Percentiles rank a stretch among this genome's conserved stretches.
Conservation (phyloP, 306 rosid genomes). For the Cucurbita moschata region DNA sequence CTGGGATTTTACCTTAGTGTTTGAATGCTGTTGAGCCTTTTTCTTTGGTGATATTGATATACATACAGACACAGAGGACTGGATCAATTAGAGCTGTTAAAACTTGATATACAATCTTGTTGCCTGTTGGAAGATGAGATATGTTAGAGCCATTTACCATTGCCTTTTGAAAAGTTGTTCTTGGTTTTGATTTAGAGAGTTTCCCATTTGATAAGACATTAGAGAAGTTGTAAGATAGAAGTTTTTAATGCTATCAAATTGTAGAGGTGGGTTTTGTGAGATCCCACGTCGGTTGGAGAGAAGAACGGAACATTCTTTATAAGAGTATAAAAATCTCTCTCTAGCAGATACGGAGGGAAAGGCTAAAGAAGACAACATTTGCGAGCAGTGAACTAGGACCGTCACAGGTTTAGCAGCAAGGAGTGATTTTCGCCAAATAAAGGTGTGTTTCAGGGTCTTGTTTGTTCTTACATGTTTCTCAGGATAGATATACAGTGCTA, state of each 20-base stretch:
- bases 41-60: background rate
- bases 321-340: too few relatives aligned
- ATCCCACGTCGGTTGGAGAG: too few relatives aligned
- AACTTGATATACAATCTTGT: background rate
- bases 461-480: background rate
- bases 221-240: background rate
- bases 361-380: too few relatives aligned
- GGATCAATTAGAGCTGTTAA: background rate
- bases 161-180: background rate
- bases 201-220: background rate
- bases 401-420: background rate
- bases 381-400: too few relatives aligned
- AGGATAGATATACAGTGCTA: background rate
- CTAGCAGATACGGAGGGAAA: too few relatives aligned
- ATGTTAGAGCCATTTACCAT: background rate
- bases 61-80: background rate
- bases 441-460: background rate
- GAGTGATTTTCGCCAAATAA: background rate
- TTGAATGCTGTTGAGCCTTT: background rate
- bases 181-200: background rate
- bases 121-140: background rate
- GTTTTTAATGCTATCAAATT: background rate
- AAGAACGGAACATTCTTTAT: too few relatives aligned
- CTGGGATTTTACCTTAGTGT: background rate
- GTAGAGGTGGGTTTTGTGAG: background rate